Evolutionary conservation across 305 asterid genomes (phyloP).

Genomic region (Solanum chacoense): DNA sequence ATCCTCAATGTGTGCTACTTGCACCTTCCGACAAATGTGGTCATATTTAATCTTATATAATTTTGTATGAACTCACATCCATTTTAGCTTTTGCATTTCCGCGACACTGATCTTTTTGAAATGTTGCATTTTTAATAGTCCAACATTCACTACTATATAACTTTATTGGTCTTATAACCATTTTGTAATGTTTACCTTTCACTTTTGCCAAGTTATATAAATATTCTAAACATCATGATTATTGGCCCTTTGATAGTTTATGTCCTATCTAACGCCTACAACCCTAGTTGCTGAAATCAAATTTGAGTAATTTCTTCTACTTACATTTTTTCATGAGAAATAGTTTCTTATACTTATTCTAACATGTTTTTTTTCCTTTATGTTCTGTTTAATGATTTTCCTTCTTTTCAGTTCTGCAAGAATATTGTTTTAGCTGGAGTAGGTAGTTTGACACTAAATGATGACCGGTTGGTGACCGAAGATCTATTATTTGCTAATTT

Average conservation of each 20-base stretch:
- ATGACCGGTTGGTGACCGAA: conserved; percentile 60
- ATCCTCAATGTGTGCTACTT: neutral
- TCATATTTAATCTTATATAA: neutral
- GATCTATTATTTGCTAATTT: conserved; percentile 71
- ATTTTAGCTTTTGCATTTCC: neutral
- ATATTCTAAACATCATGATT: neutral
- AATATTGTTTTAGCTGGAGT: conserved; percentile 95
- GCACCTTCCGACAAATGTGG: neutral
- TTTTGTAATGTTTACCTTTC: neutral
- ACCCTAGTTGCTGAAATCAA: neutral
- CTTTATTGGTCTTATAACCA: neutral
- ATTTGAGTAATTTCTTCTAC: neutral
- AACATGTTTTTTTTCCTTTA: neutral
- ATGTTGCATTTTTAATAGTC: neutral
- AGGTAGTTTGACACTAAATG: conserved; percentile 83
- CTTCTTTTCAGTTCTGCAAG: conserved; percentile 75
- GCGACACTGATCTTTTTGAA: neutral
- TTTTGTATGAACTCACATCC: neutral
- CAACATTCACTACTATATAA: neutral
- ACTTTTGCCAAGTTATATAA: neutral
- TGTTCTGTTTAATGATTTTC: neutral
- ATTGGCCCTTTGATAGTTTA: too few relatives aligned
- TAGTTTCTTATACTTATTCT: neutral
- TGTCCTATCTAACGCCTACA: neutral
- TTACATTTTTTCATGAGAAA: neutral